phyloP scores from a whole-genome alignment of 2,329 filamentous ascomycete genomes.

The Byssoonygena ceratinophila region DNA sequence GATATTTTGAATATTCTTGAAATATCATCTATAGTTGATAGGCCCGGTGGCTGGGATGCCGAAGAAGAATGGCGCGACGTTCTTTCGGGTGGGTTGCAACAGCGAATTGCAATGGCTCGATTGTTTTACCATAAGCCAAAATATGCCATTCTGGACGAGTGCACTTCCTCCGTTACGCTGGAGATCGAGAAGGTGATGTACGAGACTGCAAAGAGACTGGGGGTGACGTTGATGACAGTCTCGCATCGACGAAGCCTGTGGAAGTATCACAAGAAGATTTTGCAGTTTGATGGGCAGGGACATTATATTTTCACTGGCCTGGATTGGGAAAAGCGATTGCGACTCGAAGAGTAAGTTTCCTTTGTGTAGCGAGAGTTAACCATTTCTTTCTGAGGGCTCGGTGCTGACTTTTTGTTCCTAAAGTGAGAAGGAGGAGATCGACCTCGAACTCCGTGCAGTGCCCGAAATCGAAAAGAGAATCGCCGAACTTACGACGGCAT shows the following conservation, averaged over 20 bases:
- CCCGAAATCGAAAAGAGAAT: constrained; percentile 80
- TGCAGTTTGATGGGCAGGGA: constrained; percentile 95
- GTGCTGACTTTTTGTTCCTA: neutral
- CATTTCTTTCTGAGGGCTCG: neutral
- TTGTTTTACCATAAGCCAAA: constrained; percentile 87
- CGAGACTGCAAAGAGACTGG: constrained; percentile 80
- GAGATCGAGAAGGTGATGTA: constrained; percentile 96
- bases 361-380: neutral
- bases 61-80: constrained; percentile 96
- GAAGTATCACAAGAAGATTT: constrained; percentile 89
- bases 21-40: constrained; percentile 69
- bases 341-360: constrained; percentile 65
- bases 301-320: constrained; percentile 79
- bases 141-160: constrained; percentile 95
- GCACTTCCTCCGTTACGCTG: constrained; percentile 86
- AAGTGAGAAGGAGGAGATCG: constrained; percentile 83
- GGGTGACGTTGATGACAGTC: constrained; percentile 95
- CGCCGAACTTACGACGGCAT: constrained; percentile 56
- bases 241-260: constrained; percentile 82
- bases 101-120: constrained; percentile 91
- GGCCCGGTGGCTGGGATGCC: constrained; percentile 77
- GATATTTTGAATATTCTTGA: constrained; percentile 67
- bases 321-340: constrained; percentile 74
- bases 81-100: constrained; percentile 81
- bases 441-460: constrained; percentile 71